Conservation (phyloP, 176 grass and related monocot genomes). For the Cocos nucifera region DNA sequence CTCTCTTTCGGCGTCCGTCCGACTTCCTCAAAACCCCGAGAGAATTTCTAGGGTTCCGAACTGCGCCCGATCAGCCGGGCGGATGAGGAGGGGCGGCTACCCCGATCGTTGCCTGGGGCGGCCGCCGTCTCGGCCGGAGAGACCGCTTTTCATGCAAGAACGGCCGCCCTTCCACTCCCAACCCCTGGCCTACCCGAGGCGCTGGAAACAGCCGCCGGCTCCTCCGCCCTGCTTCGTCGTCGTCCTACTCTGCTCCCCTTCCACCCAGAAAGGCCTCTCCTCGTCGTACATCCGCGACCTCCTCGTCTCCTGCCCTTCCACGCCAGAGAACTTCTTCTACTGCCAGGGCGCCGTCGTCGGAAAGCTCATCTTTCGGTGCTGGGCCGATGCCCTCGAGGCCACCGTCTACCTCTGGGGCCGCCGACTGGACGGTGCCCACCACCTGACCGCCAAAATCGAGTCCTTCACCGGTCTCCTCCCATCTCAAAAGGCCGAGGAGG, state of each 20-base stretch:
- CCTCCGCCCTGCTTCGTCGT: constrained; percentile 24
- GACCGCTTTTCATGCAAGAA: too few species aligned
- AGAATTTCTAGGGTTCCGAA: too few species aligned
- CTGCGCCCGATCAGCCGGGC: too few species aligned
- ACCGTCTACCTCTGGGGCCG: constrained; percentile 50
- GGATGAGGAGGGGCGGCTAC: too few species aligned
- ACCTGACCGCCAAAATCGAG: constrained; percentile 26
- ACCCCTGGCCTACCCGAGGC: not conserved
- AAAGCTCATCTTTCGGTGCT: constrained; percentile 26
- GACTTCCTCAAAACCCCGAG: too few species aligned
- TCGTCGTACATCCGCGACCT: constrained; percentile 31
- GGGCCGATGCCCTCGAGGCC: constrained; percentile 36
- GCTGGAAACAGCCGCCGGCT: not conserved
- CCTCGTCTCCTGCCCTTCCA: constrained; percentile 22
- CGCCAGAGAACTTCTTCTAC: constrained; percentile 19
- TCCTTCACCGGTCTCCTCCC: constrained; percentile 1
- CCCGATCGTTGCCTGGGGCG: too few species aligned
- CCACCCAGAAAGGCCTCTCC: not conserved
- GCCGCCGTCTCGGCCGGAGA: too few species aligned
- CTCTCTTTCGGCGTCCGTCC: too few species aligned
- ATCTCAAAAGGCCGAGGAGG: constrained; percentile 14
- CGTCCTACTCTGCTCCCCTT: constrained; percentile 23
- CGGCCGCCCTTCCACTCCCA: not conserved
- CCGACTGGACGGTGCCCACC: constrained; percentile 63
- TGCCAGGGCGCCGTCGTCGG: constrained; percentile 36